Base-by-base conservation (phyloP, 768 basidiomycete species). In the Leccinellum luteum region DNA sequence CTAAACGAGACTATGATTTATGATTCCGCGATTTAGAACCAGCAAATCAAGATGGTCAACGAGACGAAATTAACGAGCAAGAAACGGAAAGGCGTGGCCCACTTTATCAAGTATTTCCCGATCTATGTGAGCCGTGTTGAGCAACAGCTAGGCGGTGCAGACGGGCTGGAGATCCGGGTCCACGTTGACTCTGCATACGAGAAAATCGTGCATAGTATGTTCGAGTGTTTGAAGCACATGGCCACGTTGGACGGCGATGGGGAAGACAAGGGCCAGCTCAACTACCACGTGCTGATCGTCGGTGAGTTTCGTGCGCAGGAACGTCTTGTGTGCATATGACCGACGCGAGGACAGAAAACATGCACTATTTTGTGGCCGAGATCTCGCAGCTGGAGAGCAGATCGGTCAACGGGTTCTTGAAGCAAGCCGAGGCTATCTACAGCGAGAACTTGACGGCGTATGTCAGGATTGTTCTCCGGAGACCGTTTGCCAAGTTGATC, bases 181-280 rank as follows among this genome's bases (percentile, higher is more conserved):
- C 82, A 75, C 49, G 90, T 97, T 32, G 89, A 98, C 66, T 74
- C 78, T 5, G 88, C 91, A 1, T 97, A 98, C 68, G 94, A 95
- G 69, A 85, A 80, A 64, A 90, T 98, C 44, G 89, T 94, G 35
- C 85, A 89, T 59, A 79, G 86, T 44, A 97, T 98, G 84, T 95
- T 98, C 67, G 94, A 93, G 47, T 89, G 85, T 14, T 72, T 98
- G 60, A 94, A 94, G 73, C 94, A 95, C 59, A 92, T 98, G 84
- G 96, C 95, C 12, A 98, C 97, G 72, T 76, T 96, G 80, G 90
- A 94, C 56, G 91, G 92, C 0, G 92, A 92, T 55, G 90, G 85
- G 0, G 96, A 98, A 68, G 95, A 94, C 72, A 98, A 98, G 73
- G 94, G 94, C 0, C 94, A 96, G 68, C 81, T 98, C 52, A 98